phyloP scores from a whole-genome alignment of 176 grass and related monocot genomes.

The Oropetium thomaeum region DNA sequence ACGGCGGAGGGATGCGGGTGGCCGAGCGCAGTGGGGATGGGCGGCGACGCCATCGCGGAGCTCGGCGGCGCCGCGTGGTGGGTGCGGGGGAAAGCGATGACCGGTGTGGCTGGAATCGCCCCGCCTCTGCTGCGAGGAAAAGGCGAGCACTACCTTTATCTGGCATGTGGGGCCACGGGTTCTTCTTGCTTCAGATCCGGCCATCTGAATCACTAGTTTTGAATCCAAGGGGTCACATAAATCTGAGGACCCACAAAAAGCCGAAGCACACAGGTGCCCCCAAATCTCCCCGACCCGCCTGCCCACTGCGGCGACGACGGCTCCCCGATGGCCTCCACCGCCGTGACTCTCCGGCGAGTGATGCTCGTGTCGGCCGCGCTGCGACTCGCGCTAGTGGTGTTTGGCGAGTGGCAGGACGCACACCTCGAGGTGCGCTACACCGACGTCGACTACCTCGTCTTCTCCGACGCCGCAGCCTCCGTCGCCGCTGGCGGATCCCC shows the following conservation, averaged over 20 bases:
- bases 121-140: background rate
- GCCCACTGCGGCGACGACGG: conserved; percentile 11
- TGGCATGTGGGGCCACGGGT: conserved; percentile 20
- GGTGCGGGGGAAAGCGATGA: background rate
- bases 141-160: background rate
- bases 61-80: conserved; percentile 35
- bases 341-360: conserved; percentile 36
- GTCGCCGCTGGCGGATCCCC: conserved; percentile 66
- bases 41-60: conserved; percentile 40
- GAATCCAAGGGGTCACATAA: background rate
- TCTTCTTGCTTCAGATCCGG: background rate
- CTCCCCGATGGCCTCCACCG: conserved; percentile 27
- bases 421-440: conserved; percentile 93
- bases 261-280: background rate
- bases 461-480: conserved; percentile 81
- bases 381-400: conserved; percentile 51
- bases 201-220: background rate
- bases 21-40: conserved; percentile 8
- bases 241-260: background rate
- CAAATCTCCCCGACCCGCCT: background rate
- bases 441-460: conserved; percentile 92
- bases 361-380: conserved; percentile 55
- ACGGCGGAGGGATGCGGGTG: background rate
- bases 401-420: conserved; percentile 85
- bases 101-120: conserved; percentile 8